A percentile compares a stretch with the other conserved stretches of the same genome.
phyloP scores from a whole-genome alignment of 208 protist genomes.

The Novymonas esmeraldas region DNA sequence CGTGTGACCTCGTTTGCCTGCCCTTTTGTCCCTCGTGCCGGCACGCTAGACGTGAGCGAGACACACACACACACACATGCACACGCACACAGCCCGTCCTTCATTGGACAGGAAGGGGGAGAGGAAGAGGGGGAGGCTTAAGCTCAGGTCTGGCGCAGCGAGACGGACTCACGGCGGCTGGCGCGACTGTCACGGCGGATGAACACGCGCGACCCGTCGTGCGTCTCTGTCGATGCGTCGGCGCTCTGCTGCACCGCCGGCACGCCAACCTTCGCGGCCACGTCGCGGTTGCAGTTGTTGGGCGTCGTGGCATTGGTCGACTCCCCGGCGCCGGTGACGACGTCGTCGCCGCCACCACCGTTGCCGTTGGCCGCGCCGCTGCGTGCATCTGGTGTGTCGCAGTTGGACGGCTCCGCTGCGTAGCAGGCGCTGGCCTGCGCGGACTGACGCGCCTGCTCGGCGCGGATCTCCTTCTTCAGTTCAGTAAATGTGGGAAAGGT shows the following conservation, averaged over 20 bases:
- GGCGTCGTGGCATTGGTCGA: neutral
- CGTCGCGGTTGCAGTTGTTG: no score
- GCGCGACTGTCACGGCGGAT: conserved; percentile 2
- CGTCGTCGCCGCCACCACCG: neutral
- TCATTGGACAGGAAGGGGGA: neutral
- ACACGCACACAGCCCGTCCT: no score
- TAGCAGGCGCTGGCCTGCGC: neutral
- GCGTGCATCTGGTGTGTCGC: neutral
- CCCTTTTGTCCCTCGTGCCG: no score
- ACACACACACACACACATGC: neutral
- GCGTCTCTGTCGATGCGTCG: neutral
- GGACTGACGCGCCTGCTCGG: conserved; percentile 1
- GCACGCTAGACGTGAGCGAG: neutral
- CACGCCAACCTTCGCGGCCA: neutral
- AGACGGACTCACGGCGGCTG: neutral
- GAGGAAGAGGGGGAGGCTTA: neutral
- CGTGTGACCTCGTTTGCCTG: no score
- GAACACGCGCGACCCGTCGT: neutral
- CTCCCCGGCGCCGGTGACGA: neutral
- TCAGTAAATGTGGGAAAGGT: neutral
- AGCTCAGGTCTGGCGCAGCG: neutral
- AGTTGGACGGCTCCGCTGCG: neutral
- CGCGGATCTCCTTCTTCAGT: neutral
- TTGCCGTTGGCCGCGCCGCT: neutral
- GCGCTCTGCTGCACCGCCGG: no score